Conservation (phyloP, 1,284 basidiomycete genomes). For the Ceratobasidium sp. region DNA sequence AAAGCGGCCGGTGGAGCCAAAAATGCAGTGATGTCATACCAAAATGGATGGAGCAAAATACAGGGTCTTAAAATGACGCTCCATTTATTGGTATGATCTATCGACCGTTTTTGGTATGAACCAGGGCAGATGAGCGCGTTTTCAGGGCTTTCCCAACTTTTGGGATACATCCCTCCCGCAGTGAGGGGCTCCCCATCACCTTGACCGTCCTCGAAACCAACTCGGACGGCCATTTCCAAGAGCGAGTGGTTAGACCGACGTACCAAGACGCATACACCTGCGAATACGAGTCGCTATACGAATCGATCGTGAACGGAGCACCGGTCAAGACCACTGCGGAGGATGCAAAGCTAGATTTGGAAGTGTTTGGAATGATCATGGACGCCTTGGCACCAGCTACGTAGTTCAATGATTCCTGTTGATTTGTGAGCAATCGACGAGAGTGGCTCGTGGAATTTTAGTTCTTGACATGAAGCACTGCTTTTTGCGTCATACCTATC, state of each 20-base stretch:
- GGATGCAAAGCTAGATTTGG: slow-evolving; percentile 52
- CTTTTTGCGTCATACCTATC: no score
- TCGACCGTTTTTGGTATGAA: no score
- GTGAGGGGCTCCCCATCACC: slow-evolving; percentile 54
- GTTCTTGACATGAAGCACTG: background rate
- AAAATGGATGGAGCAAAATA: no score
- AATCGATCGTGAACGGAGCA: slow-evolving; percentile 48
- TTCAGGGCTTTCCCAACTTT: no score
- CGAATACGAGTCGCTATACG: slow-evolving; percentile 53
- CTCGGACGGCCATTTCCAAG: slow-evolving; percentile 49
- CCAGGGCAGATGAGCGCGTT: no score
- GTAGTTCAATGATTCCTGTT: background rate
- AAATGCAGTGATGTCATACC: no score
- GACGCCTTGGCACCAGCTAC: slow-evolving; percentile 36
- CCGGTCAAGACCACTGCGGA: slow-evolving; percentile 49
- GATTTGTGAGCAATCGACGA: background rate
- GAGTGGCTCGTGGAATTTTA: background rate
- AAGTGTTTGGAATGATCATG: slow-evolving; percentile 55
- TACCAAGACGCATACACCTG: slow-evolving; percentile 56
- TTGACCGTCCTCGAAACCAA: slow-evolving; percentile 53
- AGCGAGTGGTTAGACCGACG: slow-evolving; percentile 52
- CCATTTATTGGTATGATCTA: no score
- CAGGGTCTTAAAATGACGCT: no score
- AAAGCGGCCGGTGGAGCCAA: no score
- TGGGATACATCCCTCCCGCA: no score